Conservation (phyloP, 1,284 basidiomycete species). For the Boletus sp. region DNA sequence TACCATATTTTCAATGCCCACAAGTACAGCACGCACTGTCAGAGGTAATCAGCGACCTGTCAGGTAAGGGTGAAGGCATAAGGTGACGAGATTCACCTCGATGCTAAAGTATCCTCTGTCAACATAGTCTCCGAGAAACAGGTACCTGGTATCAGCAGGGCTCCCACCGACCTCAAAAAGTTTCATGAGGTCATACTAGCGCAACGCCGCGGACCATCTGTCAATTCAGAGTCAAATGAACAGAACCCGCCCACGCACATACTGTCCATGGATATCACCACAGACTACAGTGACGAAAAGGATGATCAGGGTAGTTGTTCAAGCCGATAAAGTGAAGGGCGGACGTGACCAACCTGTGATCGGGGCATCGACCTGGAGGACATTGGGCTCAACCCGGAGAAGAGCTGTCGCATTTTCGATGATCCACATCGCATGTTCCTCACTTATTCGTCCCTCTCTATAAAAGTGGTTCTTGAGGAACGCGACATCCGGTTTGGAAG, state of each 20-base stretch:
- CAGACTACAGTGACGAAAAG: constrained; percentile 55
- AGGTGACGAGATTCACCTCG: constrained; percentile 55
- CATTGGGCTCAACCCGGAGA: constrained; percentile 75
- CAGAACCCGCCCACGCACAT: constrained; percentile 53
- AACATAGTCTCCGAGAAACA: constrained; percentile 94
- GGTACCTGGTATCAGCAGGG: constrained; percentile 88
- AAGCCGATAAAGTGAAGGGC: background rate
- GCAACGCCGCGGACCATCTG: constrained; percentile 8
- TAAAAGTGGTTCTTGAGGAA: constrained; percentile 99
- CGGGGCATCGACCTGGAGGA: constrained; percentile 89
- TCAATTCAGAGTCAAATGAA: constrained; percentile 16
- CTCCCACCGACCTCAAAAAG: constrained; percentile 93
- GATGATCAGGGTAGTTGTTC: constrained; percentile 7
- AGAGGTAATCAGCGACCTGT: constrained; percentile 2
- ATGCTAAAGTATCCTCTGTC: constrained; percentile 93
- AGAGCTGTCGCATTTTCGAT: constrained; percentile 76
- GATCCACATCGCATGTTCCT: constrained; percentile 89
- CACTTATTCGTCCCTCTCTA: constrained; percentile 87
- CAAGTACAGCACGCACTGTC: constrained; percentile 83
- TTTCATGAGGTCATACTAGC: constrained; percentile 89
- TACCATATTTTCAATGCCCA: constrained; percentile 93
- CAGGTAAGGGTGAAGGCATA: background rate
- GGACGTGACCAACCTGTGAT: constrained; percentile 65
- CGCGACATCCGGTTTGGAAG: constrained; percentile 88
- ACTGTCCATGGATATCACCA: constrained; percentile 78